Evolutionary conservation across 1,139 yeast genomes (phyloP).

Genomic region (Pichia sp.): DNA sequence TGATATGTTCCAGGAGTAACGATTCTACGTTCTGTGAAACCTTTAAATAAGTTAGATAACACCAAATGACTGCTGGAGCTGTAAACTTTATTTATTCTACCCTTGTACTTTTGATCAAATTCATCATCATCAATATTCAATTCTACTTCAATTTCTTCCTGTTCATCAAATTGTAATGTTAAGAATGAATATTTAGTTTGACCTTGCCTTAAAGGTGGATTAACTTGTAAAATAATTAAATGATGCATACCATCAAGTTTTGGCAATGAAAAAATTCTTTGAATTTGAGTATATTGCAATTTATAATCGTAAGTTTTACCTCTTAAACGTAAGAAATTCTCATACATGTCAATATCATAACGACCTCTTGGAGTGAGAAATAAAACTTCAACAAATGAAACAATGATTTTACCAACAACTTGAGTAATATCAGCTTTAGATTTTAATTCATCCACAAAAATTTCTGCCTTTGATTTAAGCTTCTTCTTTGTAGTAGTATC

Average conservation of each 20-base stretch:
- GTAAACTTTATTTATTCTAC: conserved; percentile 61
- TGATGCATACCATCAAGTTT: conserved; percentile 93
- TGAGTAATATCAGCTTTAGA: conserved; percentile 96
- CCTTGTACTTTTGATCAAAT: conserved; percentile 69
- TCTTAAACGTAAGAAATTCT: conserved; percentile 79
- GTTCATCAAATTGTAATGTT: conserved; percentile 80
- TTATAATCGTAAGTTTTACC: conserved; percentile 98
- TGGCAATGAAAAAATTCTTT: conserved; percentile 84
- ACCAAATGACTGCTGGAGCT: conserved; percentile 88
- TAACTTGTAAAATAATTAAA: conserved; percentile 79
- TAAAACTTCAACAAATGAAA: conserved; percentile 82
- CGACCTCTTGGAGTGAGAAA: conserved; percentile 98
- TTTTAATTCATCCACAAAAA: conserved; percentile 83
- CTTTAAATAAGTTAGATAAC: conserved; percentile 82
- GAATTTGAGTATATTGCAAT: conserved; percentile 84
- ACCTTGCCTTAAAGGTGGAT: conserved; percentile 92
- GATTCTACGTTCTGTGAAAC: conserved; percentile 80
- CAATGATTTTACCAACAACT: conserved; percentile 95
- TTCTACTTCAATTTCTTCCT: conserved; percentile 89
- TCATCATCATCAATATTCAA: conserved; percentile 81
- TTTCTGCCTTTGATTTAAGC: conserved; percentile 65
- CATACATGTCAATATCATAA: conserved; percentile 92
- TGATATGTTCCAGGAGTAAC: conserved; percentile 81
- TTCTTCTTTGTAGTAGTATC: conserved; percentile 10
- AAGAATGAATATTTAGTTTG: conserved; percentile 94